phyloP scores from a whole-genome alignment of 805 yeast species.

The Metschnikowia chrysomelidarum region DNA sequence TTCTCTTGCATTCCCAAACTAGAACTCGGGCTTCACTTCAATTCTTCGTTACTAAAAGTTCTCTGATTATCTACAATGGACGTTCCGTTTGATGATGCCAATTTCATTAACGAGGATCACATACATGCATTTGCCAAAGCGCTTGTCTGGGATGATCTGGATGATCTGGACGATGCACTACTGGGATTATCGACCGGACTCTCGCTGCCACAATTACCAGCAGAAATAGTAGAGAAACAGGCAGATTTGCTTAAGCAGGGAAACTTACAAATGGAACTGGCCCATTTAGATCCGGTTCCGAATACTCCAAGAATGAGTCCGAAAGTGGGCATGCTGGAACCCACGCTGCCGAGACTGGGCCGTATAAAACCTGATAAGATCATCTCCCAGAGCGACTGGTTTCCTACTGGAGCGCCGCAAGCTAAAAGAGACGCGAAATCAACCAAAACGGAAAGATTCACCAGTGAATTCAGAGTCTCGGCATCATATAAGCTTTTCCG shows the following conservation, averaged over 20 bases:
- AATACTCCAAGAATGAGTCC: neutral
- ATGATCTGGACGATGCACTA: constrained; percentile 13
- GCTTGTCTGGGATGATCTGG: constrained; percentile 35
- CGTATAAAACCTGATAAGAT: constrained; percentile 20
- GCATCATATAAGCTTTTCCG: constrained; percentile 45
- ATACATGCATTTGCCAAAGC: constrained; percentile 42
- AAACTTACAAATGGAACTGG: constrained; percentile 8
- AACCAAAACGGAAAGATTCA: constrained; percentile 16
- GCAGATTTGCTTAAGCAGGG: constrained; percentile 8
- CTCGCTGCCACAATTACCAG: constrained; percentile 8
- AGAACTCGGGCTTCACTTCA: neutral
- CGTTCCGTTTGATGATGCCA: constrained; percentile 21
- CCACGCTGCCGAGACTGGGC: constrained; percentile 1
- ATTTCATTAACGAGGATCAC: constrained; percentile 35
- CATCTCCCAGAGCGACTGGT: constrained; percentile 28
- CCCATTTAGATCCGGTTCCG: constrained; percentile 9
- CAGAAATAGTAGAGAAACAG: constrained; percentile 6
- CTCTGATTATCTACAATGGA: constrained; percentile 5
- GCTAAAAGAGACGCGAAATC: constrained; percentile 5
- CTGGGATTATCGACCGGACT: constrained; percentile 8
- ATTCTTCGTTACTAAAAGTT: neutral
- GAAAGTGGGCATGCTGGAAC: neutral
- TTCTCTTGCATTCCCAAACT: neutral
- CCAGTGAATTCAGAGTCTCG: constrained; percentile 39
- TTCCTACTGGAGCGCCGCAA: constrained; percentile 20